Evolutionary conservation across 352 stramenopile species (phyloP).

Genomic region (Globisporangium ultimum): DNA sequence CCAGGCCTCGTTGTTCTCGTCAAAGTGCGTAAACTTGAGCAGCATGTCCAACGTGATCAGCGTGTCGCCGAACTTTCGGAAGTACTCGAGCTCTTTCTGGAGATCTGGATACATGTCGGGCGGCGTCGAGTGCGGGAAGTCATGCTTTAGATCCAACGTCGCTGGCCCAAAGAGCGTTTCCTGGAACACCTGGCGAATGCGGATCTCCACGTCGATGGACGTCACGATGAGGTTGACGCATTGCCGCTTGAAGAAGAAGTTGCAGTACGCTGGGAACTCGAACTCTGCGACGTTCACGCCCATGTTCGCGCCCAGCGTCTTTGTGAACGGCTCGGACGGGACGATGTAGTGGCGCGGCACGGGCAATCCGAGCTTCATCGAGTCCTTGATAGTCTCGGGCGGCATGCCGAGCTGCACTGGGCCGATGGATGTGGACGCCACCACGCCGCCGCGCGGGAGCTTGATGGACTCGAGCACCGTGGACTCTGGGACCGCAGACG

Average conservation of each 20-base stretch:
- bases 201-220: constrained; percentile 68
- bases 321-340: constrained; percentile 92
- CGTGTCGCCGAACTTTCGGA: constrained; percentile 88
- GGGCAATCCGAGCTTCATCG: constrained; percentile 90
- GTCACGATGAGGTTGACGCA: constrained; percentile 86
- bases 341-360: constrained; percentile 95
- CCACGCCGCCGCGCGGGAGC: constrained; percentile 68
- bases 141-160: constrained; percentile 63
- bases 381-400: constrained; percentile 97
- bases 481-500: constrained; percentile 12
- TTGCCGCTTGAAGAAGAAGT: constrained; percentile 94
- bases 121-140: constrained; percentile 70
- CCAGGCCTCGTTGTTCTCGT: constrained; percentile 53
- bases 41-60: constrained; percentile 88
- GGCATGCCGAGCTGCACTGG: constrained; percentile 92
- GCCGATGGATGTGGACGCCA: constrained; percentile 75
- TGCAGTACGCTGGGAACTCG: constrained; percentile 97
- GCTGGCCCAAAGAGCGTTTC: constrained; percentile 85
- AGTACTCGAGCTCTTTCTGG: constrained; percentile 85
- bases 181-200: constrained; percentile 86
- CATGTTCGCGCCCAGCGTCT: constrained; percentile 92
- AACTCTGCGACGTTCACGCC: constrained; percentile 97
- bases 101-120: constrained; percentile 66
- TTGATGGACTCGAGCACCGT: constrained; percentile 58
- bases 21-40: constrained; percentile 86